Percentiles rank a stretch among this genome's conserved stretches.
These are phyloP conservation scores for Colletotrichum graminicola DNA, from an alignment of 2,329 filamentous ascomycete species.

Conservation along the genomic window DNA sequence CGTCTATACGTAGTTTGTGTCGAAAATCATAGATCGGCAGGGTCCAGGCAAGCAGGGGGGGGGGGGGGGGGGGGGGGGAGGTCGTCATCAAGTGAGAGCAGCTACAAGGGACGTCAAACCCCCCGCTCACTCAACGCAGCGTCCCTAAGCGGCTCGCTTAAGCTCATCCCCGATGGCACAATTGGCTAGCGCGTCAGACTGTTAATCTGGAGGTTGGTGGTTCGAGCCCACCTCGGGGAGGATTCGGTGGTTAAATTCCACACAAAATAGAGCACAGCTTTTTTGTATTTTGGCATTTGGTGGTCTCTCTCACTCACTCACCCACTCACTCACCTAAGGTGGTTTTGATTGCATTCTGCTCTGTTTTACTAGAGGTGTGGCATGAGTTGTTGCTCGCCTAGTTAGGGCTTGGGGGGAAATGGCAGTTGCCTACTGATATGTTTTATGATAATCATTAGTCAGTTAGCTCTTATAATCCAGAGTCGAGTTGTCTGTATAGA, in stretches of 20 bases:
- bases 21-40: background rate
- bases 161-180: slow-evolving; percentile 39
- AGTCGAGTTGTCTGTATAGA: background rate
- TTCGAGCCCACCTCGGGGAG: slow-evolving; percentile 42
- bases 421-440: background rate
- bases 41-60: background rate
- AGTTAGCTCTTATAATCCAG: background rate
- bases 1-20: background rate
- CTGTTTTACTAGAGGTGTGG: background rate
- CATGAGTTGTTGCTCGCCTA: background rate
- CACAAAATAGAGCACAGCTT: fast-evolving
- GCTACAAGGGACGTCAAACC: background rate
- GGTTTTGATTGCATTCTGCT: background rate
- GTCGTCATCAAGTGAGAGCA: too few species aligned
- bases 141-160: too few species aligned
- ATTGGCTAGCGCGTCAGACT: slow-evolving; percentile 43
- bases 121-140: background rate
- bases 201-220: slow-evolving; percentile 43
- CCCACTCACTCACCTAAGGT: too few species aligned
- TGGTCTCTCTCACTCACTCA: too few species aligned
- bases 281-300: background rate
- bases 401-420: too few species aligned
- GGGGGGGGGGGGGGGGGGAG: too few species aligned
- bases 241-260: slow-evolving; percentile 8
- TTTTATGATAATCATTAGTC: background rate